Evolutionary conservation across 2,329 filamentous ascomycete genomes (phyloP).

Genomic region (Aspergillus tubingensis): DNA sequence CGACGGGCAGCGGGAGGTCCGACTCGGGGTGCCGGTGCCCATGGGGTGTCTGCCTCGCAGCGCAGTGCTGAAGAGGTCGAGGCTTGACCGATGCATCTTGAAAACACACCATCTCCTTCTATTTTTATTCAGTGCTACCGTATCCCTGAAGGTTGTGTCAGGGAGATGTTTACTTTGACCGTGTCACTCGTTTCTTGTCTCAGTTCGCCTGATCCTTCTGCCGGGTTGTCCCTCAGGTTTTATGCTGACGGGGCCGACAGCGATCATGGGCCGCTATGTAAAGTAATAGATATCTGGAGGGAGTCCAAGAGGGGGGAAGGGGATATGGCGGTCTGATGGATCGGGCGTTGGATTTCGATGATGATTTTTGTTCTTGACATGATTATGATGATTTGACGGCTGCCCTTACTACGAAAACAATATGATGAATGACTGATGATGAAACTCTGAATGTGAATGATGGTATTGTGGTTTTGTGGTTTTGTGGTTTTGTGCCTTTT

Average conservation of each 20-base stretch:
- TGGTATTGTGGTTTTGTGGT: background rate
- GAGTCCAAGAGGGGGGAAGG: slow-evolving; percentile 1
- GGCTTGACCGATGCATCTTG: slow-evolving; percentile 16
- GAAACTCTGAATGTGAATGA: background rate
- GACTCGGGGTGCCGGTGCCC: slow-evolving; percentile 15
- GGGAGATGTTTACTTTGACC: background rate
- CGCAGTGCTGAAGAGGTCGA: slow-evolving; percentile 43
- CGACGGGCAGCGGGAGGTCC: slow-evolving; percentile 20
- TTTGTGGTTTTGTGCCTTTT: background rate
- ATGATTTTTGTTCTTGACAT: slow-evolving; percentile 7
- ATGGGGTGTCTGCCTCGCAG: slow-evolving; percentile 30
- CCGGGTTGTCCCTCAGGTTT: background rate
- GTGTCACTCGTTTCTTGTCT: background rate
- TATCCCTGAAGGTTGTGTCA: too few species aligned
- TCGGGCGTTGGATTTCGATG: slow-evolving; percentile 12
- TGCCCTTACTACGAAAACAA: background rate
- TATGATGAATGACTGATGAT: background rate
- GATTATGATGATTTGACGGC: slow-evolving; percentile 14
- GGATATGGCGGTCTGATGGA: slow-evolving; percentile 3
- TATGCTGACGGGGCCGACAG: background rate
- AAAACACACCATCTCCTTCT: too few species aligned
- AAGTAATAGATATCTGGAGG: slow-evolving; percentile 17
- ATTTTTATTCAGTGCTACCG: too few species aligned
- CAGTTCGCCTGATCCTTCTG: background rate
- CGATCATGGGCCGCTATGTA: slow-evolving; percentile 19